These are phyloP conservation scores for Aethionema arabicum DNA, from an alignment of 345 rosid genomes.

Conservation along the genomic window DNA sequence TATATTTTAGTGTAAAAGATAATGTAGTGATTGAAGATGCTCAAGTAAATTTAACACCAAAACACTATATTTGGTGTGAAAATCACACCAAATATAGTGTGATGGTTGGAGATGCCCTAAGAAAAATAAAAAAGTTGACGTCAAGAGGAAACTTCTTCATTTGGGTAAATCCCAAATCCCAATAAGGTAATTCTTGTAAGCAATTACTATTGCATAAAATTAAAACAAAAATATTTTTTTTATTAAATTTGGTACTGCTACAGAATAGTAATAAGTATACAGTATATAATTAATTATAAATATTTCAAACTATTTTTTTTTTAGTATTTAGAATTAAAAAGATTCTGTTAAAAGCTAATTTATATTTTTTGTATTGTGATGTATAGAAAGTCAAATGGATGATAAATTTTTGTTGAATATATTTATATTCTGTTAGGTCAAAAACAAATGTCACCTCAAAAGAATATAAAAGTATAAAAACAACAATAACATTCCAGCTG, in stretches of 20 bases:
- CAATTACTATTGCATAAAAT: conserved; percentile 12
- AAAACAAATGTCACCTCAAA: conserved; percentile 40
- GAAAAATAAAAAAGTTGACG: conserved; percentile 4
- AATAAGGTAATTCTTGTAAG: conserved; percentile 31
- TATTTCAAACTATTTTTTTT: no score
- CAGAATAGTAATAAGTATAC: background rate
- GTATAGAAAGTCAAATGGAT: conserved; percentile 41
- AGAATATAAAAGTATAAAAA: conserved; percentile 29
- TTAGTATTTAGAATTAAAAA: conserved; percentile 5
- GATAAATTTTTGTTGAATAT: conserved; percentile 38
- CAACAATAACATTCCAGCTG: conserved; percentile 37
- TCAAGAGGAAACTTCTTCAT: conserved; percentile 38
- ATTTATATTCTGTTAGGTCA: conserved; percentile 36
- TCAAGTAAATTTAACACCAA: no score
- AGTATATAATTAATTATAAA: no score
- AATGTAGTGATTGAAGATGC: no score
- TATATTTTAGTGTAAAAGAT: no score
- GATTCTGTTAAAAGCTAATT: conserved; percentile 27
- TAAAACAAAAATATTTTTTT: conserved; percentile 27
- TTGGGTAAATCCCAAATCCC: conserved; percentile 40
- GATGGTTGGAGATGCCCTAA: no score
- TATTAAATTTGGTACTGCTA: background rate
- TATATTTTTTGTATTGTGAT: conserved; percentile 8
- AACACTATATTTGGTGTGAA: no score
- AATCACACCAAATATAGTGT: no score